Evolutionary conservation across 148 eudicot species (phyloP).

Genomic region (Polygonum maritimum): DNA sequence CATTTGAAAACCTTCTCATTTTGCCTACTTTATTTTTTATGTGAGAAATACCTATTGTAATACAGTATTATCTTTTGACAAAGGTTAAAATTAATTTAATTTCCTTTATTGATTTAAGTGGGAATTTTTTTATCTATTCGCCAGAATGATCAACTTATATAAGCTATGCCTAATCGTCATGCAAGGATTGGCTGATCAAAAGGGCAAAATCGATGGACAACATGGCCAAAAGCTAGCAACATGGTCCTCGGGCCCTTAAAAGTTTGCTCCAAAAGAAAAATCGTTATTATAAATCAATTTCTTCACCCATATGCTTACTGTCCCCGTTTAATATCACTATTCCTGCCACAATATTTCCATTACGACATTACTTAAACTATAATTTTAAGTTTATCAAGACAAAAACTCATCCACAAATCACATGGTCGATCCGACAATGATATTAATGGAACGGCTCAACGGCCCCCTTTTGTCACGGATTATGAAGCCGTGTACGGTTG

Average conservation of each 20-base stretch:
- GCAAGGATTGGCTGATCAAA: neutral
- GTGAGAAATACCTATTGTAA: too few relatives aligned
- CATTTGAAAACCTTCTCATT: too few relatives aligned
- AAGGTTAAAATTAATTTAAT: too few relatives aligned
- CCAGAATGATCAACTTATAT: neutral
- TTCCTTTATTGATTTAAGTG: too few relatives aligned
- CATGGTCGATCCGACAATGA: neutral
- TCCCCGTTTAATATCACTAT: neutral
- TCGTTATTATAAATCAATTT: neutral
- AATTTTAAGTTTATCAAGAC: neutral
- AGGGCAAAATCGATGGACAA: neutral
- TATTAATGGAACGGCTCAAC: neutral
- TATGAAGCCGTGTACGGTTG: neutral
- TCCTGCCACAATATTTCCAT: neutral
- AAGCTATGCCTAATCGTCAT: neutral
- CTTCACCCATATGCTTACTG: neutral
- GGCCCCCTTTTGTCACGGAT: neutral
- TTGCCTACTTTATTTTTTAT: too few relatives aligned
- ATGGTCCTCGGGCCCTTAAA: neutral
- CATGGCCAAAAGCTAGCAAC: neutral
- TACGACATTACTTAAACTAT: neutral
- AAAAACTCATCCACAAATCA: neutral
- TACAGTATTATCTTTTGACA: too few relatives aligned
- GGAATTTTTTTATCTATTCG: too few relatives aligned
- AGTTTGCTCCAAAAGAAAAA: neutral